Evolutionary conservation across 371 early-diverging fungal species (phyloP), one percentile per base, ranked within the genome.

Genomic region (Saksenaea oblongispora): DNA sequence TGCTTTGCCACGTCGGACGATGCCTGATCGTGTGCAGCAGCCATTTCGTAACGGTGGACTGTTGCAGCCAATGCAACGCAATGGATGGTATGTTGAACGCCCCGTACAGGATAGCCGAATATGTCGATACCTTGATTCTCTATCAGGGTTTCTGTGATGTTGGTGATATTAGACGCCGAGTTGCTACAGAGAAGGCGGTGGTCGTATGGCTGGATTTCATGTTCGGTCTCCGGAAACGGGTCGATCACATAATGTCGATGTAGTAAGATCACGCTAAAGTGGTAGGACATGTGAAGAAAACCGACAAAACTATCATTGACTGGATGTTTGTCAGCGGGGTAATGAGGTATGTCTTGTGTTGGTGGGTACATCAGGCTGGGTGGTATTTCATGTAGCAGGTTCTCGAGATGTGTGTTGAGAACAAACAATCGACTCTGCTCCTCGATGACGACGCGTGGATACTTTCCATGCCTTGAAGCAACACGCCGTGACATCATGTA

Each of bases 271-370:
- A 91, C 64, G 59, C 89, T 83, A 8, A 89, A 88, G 72, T 94
- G 89, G 80, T 92, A 95, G 1, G 90, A 85, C 61, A 93, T 86
- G 66, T 93, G 91, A 14, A 92, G 69, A 53, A 78, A 76, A 1
- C 78, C 79, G 35, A 73, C 68, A 62, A 71, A 78, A 1, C 66
- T 63, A 53, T 76, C 78, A 9, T 54, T 57, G 68, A 85, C 63
- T 62, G 80, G 58, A 69, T 80, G 67, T 60, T 73, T 69, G 62
- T 87, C 66, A 68, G 73, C 63, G 69, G 84, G 66, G 69, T 77
- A 65, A 47, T 59, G 66, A 47, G 69, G 61, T 35, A 64, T 11
- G 47, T 78, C 65, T 64, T 78, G 70, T 0, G 72, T 75, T 2
- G 76, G 76, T 9, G 68, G 61, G 42, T 82, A 79, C 54, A 61